Evolutionary conservation across 768 basidiomycete genomes (phyloP).

Genomic region (Lactarius vividus): DNA sequence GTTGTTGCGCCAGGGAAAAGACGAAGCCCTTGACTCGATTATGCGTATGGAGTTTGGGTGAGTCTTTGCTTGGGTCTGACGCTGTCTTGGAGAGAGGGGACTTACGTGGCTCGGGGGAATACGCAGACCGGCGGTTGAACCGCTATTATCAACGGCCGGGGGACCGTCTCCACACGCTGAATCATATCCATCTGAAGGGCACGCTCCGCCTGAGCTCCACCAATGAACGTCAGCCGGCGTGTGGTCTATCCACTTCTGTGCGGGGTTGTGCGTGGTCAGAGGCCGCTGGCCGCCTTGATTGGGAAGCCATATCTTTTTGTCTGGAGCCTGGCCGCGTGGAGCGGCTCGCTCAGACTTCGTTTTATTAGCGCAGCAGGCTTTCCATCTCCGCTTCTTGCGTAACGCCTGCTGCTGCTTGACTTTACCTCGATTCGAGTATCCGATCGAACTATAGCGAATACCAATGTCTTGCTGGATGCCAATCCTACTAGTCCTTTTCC

Average conservation of each 20-base stretch:
- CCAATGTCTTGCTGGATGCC: slow-evolving; percentile 12
- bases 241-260: slow-evolving; percentile 3
- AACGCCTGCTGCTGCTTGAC: slow-evolving; percentile 3
- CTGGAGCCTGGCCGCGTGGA: slow-evolving; percentile 3
- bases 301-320: slow-evolving; percentile 3
- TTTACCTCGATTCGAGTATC: slow-evolving; percentile 16
- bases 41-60: slow-evolving; percentile 27
- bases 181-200: slow-evolving; percentile 15
- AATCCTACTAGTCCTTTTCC: slow-evolving; percentile 11
- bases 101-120: slow-evolving; percentile 3
- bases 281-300: neutral
- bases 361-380: slow-evolving; percentile 12
- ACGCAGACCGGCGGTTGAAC: slow-evolving; percentile 16
- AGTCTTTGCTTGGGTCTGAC: neutral
- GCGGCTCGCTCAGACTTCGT: slow-evolving; percentile 7
- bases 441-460: slow-evolving; percentile 13
- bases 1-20: slow-evolving; percentile 31
- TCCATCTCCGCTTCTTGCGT: neutral
- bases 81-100: too few species aligned
- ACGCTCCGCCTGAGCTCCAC: slow-evolving; percentile 16
- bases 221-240: slow-evolving; percentile 2
- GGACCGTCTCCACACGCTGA: slow-evolving; percentile 9
- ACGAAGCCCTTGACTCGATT: slow-evolving; percentile 28
- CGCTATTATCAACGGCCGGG: slow-evolving; percentile 13
- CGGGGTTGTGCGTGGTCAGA: slow-evolving; percentile 4